Evolutionary conservation across 192 early-diverging fungal genomes (phyloP), one percentile per base, ranked within the genome.

Genomic region (Coemansia sp.): DNA sequence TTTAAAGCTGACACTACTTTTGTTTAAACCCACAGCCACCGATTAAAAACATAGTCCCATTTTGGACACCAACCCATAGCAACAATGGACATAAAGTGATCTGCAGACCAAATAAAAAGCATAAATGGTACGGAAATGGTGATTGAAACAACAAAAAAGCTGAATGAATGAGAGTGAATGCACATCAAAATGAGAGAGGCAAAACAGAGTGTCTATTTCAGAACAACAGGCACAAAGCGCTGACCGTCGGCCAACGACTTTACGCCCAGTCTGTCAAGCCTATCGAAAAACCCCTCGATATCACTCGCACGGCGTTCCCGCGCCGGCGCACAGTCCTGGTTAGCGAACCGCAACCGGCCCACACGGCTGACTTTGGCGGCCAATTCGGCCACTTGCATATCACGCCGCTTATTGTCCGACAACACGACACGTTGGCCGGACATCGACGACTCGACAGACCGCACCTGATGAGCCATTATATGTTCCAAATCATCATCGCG

Each of bases 361-460:
- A 81, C 75, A n/a, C 78, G 62, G n/a, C 21, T 58, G 19, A 81
- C 66, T 2, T 58, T 52, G 5, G 78, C 67, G 0, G 65, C 65
- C 45, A 81, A 56, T 52, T 67, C 41, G 0, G 78, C 78, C 58
- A 70, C 62, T 38, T 75, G 68, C 73, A 81, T 81, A 32, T 62
- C 54, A 43, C 70, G 72, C 25, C 50, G 52, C 61, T 75, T 67
- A 2, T 65, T 62, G 0, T 53, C 38, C 0, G 78, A 50, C 62
- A 81, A 47, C 19, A 71, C 67, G 14, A 81, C 78, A 12, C 78
- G 67, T 47, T 81, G 78, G 6, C 56, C 53, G 1, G 15, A 29
- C 67, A 79, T 66, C 1, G 70, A 55, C 1, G 56, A 47, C n/a
- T 63, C 58, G 24, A 55, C 23, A 3, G 38, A 56, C 32, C 52